Percentiles rank a stretch among this genome's conserved stretches.
These are phyloP conservation scores for Spizellomyces sp. DNA, from an alignment of 192 early-diverging fungal genomes.

Conservation along the genomic window DNA sequence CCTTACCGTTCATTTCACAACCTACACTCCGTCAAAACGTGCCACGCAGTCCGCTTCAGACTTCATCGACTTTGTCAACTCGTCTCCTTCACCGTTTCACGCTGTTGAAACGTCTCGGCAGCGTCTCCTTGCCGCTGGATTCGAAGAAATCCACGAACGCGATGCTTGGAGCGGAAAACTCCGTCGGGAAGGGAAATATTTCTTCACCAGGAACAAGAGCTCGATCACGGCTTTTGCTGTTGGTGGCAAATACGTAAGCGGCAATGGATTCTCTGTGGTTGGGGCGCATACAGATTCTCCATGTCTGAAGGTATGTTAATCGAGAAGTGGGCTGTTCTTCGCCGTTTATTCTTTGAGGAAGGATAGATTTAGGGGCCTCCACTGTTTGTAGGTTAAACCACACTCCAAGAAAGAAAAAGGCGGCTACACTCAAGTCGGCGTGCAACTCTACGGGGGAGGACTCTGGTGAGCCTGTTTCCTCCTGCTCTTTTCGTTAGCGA, in stretches of 20 bases:
- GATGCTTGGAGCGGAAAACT: conserved; percentile 77
- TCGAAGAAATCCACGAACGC: conserved; percentile 86
- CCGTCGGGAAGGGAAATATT: conserved; percentile 86
- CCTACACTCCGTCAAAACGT: too few relatives aligned
- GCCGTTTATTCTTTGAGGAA: not conserved
- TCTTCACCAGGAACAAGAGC: conserved; percentile 91
- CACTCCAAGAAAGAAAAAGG: conserved; percentile 85
- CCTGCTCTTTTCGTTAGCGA: too few relatives aligned
- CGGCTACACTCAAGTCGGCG: conserved; percentile 88
- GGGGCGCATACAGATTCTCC: conserved; percentile 98
- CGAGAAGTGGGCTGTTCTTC: not conserved
- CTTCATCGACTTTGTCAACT: conserved; percentile 90
- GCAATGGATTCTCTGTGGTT: conserved; percentile 85
- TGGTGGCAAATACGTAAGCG: conserved; percentile 63
- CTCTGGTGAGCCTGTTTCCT: conserved; percentile 59
- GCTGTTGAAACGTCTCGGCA: conserved; percentile 79
- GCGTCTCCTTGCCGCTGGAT: conserved; percentile 76
- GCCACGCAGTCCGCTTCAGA: conserved; percentile 42
- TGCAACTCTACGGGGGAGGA: conserved; percentile 87
- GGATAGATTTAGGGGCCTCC: not conserved
- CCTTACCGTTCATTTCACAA: too few relatives aligned
- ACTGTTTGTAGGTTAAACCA: conserved; percentile 77
- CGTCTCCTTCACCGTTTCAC: conserved; percentile 95
- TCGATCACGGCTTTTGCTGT: conserved; percentile 84
- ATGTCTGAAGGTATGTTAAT: conserved; percentile 76